Percentiles rank a stretch among this genome's conserved stretches.
Evolutionary conservation across 2,329 filamentous ascomycete species (phyloP).

Genomic region (Fusarium dlaminii): DNA sequence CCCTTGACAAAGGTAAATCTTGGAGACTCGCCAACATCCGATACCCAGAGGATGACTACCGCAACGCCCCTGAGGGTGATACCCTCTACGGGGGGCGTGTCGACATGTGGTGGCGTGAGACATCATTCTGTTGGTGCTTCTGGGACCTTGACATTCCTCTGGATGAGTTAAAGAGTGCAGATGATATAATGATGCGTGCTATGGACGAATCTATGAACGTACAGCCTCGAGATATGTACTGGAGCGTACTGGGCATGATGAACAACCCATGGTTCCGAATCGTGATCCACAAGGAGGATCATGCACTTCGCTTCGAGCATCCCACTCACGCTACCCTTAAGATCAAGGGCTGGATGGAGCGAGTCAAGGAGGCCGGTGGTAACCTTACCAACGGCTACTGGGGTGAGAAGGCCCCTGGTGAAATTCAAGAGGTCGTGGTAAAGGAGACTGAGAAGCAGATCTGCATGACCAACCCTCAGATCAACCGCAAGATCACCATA

Average conservation of each 20-base stretch:
- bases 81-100: conserved; percentile 79
- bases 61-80: conserved; percentile 65
- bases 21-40: conserved; percentile 82
- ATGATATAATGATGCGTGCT: conserved; percentile 81
- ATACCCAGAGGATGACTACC: conserved; percentile 88
- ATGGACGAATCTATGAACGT: conserved; percentile 92
- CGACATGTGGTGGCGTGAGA: conserved; percentile 84
- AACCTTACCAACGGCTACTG: conserved; percentile 84
- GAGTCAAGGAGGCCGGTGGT: conserved; percentile 83
- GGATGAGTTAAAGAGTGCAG: conserved; percentile 67
- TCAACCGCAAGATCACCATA: conserved; percentile 71
- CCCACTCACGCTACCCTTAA: conserved; percentile 83
- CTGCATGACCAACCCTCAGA: conserved; percentile 76
- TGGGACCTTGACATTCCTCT: conserved; percentile 79
- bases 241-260: conserved; percentile 97
- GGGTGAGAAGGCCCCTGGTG: conserved; percentile 75
- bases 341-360: conserved; percentile 92
- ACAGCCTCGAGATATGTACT: conserved; percentile 94
- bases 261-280: conserved; percentile 95
- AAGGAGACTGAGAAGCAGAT: conserved; percentile 71
- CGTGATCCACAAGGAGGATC: conserved; percentile 73
- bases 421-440: conserved; percentile 52
- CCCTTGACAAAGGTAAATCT: conserved; percentile 81
- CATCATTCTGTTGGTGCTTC: conserved; percentile 91
- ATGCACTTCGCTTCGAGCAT: conserved; percentile 80